Evolutionary conservation across 1,284 basidiomycete species (phyloP).

Genomic region (Garcileccinum viscosum): DNA sequence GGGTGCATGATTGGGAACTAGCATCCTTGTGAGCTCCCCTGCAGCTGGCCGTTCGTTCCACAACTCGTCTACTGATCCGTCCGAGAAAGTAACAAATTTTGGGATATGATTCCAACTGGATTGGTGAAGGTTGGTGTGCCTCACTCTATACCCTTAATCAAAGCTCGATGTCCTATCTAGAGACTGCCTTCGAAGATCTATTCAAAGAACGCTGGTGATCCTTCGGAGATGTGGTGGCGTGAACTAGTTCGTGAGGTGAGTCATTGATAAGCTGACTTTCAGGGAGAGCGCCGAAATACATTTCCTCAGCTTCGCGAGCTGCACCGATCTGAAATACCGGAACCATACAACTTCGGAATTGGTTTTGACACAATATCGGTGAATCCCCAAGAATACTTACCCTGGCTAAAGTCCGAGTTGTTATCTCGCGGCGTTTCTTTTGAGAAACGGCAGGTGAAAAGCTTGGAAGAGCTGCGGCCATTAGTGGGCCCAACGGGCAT

Average conservation of each 20-base stretch:
- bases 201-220: conserved; percentile 36
- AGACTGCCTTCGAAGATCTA: conserved; percentile 52
- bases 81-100: conserved; percentile 50
- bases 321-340: conserved; percentile 42
- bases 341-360: conserved; percentile 44
- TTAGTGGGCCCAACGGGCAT: conserved; percentile 44
- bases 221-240: conserved; percentile 56
- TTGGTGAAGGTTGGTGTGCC: conserved; percentile 46
- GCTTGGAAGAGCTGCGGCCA: conserved; percentile 49
- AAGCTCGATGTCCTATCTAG: conserved; percentile 35
- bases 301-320: conserved; percentile 47
- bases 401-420: conserved; percentile 53
- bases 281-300: neutral
- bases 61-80: conserved; percentile 4
- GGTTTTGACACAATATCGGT: conserved; percentile 55
- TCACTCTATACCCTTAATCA: conserved; percentile 18
- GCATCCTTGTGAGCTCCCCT: conserved; percentile 49
- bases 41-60: neutral
- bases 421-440: conserved; percentile 39
- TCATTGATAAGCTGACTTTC: neutral
- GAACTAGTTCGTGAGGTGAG: conserved; percentile 57
- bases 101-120: conserved; percentile 54
- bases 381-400: conserved; percentile 54
- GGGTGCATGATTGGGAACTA: conserved; percentile 48
- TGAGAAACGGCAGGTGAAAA: conserved; percentile 38